Base-by-base conservation (phyloP, 371 early-diverging fungal genomes). In the Lichtheimia corymbifera region DNA sequence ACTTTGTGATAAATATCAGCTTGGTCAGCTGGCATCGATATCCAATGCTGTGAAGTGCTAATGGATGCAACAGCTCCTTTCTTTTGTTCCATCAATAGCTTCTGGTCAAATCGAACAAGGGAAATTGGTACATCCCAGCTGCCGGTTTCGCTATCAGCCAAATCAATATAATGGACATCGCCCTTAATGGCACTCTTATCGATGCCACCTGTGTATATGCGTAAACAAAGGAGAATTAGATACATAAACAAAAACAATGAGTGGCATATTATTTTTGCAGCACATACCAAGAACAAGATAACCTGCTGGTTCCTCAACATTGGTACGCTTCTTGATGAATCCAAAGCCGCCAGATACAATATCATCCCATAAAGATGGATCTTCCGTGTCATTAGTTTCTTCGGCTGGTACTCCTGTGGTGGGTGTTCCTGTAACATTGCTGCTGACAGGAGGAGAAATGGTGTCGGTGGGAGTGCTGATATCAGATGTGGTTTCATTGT, bases 51-150 rank as follows among this genome's bases (percentile, higher is more conserved):
- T 7, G 78, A 68, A 9, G 78, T 72, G 58, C 67, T 67, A 59
- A 77, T 65, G 54, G 73, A 65, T 9, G 78, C 78, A 55, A 74
- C 55, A 17, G 78, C 78, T 42, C 61, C 45, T n/a, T 59, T 51
- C 59, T 68, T 54, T 61, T 77, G 78, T 50, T 70, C 45, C 7
- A 77, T 54, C 13, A 61, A 52, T 12, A 77, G 58, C 50, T 62
- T 54, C 25, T 55, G 45, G 42, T 69, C 78, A 35, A 77, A 72
- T 41, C 67, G 63, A 12, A 73, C 75, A 61, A 72, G 65, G 53
- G 71, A 67, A 22, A 77, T 74, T 50, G 71, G 73, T 41, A 77
- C 64, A 60, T 77, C 75, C 78, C 78, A 77, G 58, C 70, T 74
- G 57, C 70, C 72, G 43, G 58, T 65, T 47, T 56, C 55, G 22